Evolutionary conservation across 129 eudicot genomes (phyloP).

Genomic region (Lonicera japonica): DNA sequence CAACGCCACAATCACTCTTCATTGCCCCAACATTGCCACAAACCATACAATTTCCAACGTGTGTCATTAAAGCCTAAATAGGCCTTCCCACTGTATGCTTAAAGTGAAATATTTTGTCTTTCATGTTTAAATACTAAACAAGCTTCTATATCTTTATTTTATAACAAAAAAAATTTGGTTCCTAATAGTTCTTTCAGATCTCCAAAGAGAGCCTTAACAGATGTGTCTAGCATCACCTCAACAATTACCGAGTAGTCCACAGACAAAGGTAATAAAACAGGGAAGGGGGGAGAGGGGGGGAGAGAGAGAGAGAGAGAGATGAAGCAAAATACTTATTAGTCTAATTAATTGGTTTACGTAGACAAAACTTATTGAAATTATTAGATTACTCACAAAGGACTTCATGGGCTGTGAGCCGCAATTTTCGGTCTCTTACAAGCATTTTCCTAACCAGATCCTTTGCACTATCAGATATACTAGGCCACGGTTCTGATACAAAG

Average conservation of each 20-base stretch:
- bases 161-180: too few species aligned
- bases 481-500: conserved; percentile 92
- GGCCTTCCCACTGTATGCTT: too few species aligned
- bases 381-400: conserved; percentile 52
- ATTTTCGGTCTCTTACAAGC: conserved; percentile 66
- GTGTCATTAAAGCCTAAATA: too few species aligned
- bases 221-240: too few species aligned
- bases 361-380: not conserved
- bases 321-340: not conserved
- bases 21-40: too few species aligned
- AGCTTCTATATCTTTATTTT: too few species aligned
- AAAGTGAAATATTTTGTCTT: too few species aligned
- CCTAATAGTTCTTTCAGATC: too few species aligned
- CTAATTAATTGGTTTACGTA: not conserved
- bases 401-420: conserved; percentile 70
- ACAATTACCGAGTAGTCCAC: not conserved
- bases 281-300: not conserved
- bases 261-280: not conserved
- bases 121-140: too few species aligned
- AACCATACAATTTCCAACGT: too few species aligned
- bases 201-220: too few species aligned
- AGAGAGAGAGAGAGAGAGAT: conserved; percentile 2
- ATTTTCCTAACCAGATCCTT: conserved; percentile 79
- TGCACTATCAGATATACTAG: conserved; percentile 75
- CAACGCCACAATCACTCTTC: too few species aligned